Base-by-base conservation (phyloP, 148 eudicot genomes). In the Rhododendron mucronatum region DNA sequence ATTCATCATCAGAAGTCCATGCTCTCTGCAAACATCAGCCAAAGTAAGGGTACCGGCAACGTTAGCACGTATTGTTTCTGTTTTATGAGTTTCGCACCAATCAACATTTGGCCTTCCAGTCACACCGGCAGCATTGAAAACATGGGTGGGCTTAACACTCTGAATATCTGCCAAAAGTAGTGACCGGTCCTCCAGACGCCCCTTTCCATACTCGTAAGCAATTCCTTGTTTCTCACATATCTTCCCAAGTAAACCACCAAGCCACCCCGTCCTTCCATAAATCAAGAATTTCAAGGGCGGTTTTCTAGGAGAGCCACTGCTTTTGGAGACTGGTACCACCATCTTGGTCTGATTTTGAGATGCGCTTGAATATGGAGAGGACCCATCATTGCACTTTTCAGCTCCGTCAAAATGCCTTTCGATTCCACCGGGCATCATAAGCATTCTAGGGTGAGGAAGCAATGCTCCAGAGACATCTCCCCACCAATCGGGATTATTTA, bases 351-450 rank as follows among this genome's bases (percentile, higher is more conserved):
- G 91, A 44, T 79, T 74, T n/a, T 65, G 18, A 26, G 81, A 39
- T 59, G 61, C 63, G n/a, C 67, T 84, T 26, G 91, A 75, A 39
- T 87, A 59, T 57, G 84, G 89, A 20, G 91, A 79, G 23, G 92
- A 76, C 11, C 86, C 91, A 74, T 91, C 86, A 11, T 89, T 90
- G 77, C 85, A 87, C 45, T 89, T 90, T 74, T 93, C 96, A 23
- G 90, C 44, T 76, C 88, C 95, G 82, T 94, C 94, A 82, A 88
- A 78, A 84, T 90, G 90, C 48, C 94, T 91, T 87, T 95, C 98
- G 10, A 89, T 84, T 12, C 93, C 95, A 85, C 98, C 96, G 11
- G 97, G 98, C 98, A 95, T 95, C 95, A 94, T 94, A 84, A 95
- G 88, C 94, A 92, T 95, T 61, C 96, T 91, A 13, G 95, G n/a